phyloP scores from a whole-genome alignment of 177 flowering plant genomes.

The Tripterygium wilfordii region DNA sequence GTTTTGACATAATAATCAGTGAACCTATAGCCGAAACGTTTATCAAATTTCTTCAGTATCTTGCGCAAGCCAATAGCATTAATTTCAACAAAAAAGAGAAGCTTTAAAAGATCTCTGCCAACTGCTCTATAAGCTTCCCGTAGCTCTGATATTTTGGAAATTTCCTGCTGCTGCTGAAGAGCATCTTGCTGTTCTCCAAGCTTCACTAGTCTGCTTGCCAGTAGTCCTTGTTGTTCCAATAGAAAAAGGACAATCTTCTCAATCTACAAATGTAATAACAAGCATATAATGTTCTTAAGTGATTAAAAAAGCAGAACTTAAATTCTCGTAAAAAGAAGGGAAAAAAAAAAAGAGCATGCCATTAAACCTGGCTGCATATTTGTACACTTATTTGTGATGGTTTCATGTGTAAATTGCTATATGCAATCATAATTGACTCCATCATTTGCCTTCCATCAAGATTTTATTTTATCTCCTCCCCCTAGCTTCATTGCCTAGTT shows the following conservation, averaged over 20 bases:
- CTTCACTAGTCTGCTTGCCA: slow-evolving; percentile 42
- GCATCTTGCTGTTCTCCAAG: slow-evolving; percentile 42
- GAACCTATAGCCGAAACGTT: slow-evolving; percentile 61
- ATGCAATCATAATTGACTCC: no score
- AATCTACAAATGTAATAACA: slow-evolving; percentile 44
- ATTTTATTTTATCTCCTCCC: no score
- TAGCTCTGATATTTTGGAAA: slow-evolving; percentile 41
- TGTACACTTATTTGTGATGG: no score
- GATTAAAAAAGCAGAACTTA: no score
- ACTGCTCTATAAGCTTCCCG: slow-evolving; percentile 60
- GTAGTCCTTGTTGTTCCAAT: slow-evolving; percentile 65
- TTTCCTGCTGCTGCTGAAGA: slow-evolving; percentile 44
- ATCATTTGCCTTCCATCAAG: no score
- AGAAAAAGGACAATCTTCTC: slow-evolving; percentile 67
- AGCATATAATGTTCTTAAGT: no score
- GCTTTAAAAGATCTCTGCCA: slow-evolving; percentile 57
- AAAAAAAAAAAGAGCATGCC: no score
- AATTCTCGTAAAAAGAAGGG: no score
- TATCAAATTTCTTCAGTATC: slow-evolving; percentile 76
- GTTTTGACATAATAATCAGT: slow-evolving; percentile 73
- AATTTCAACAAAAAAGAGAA: slow-evolving; percentile 59
- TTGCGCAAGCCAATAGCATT: slow-evolving; percentile 72
- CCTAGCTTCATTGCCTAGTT: no score
- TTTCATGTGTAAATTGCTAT: no score
- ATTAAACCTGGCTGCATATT: no score